Base-by-base conservation (phyloP, 2,329 filamentous ascomycete genomes). In the Alternaria sp. region DNA sequence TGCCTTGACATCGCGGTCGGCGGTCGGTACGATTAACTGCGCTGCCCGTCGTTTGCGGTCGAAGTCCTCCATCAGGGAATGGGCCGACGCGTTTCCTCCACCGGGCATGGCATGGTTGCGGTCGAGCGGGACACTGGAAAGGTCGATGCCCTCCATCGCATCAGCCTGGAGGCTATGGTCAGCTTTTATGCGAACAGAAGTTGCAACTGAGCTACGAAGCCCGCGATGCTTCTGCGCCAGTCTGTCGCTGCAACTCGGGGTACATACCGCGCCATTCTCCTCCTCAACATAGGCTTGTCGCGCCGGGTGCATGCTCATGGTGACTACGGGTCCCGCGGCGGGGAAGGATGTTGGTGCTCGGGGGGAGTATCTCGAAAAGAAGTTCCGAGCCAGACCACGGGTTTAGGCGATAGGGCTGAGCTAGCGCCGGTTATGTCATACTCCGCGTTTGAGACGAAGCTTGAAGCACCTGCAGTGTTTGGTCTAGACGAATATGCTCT, bases 241-340 rank as follows among this genome's bases (percentile, higher is more conserved):
- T 28, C 45, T 19, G 12, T 15, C 19, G 49, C 25, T 19, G 17
- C 4, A 19, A 11, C n/a, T 10, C 25, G 10, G 17, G n/a, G 21
- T 56, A 75, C 87, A 84, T 86, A 91, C 90, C 84, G 90, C 87
- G 57, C 85, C 81, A 77, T 88, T 85, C 46, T 84, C 89, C 77
- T 97, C 95, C 85, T 98, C 95, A 68, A 98, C 93, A 81, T 96
- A 97, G 45, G 95, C 95, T 81, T 95, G 91, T 69, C 96, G 89
- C 79, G 95, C 89, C 62, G 95, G 95, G 84, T 97, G 95, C 84
- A 97, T 86, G 79, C 82, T 86, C 77, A 80, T 81, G 19, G 67
- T 76, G 73, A 44, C 56, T 55, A 57, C 55, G 52, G 49, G 56
- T 58, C 62, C 64, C 66, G 46, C 61, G 36, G 62, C 57, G 68